A percentile compares a stretch with the other conserved stretches of the same genome.
Evolutionary conservation across 2,329 filamentous ascomycete species (phyloP).

Genomic region (Moelleriella libera): DNA sequence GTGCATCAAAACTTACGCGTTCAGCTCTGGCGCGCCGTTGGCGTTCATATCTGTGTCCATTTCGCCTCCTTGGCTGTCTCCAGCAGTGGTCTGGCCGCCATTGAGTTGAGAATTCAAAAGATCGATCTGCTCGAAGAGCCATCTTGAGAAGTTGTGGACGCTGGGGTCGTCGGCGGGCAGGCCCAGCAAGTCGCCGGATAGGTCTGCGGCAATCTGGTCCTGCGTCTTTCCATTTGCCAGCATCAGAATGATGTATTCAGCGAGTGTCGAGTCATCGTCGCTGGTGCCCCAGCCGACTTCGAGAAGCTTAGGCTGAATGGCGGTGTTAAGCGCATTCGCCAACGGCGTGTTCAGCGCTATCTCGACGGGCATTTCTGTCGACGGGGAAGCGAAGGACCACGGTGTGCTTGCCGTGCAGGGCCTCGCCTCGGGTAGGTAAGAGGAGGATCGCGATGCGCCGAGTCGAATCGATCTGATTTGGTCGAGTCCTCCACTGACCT

Average conservation of each 20-base stretch:
- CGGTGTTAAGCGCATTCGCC: conserved; percentile 67
- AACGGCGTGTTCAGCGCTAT: conserved; percentile 67
- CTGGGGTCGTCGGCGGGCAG: conserved; percentile 71
- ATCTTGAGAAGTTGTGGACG: conserved; percentile 71
- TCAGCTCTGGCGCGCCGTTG: conserved; percentile 31
- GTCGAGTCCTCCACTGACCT: neutral
- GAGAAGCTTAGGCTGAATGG: conserved; percentile 79
- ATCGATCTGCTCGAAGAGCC: conserved; percentile 85
- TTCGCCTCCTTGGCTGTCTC: conserved; percentile 20
- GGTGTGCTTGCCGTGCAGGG: neutral
- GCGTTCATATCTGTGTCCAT: conserved; percentile 66
- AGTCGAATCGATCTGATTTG: neutral
- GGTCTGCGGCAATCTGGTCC: conserved; percentile 74
- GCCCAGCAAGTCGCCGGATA: conserved; percentile 74
- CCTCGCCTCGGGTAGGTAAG: neutral
- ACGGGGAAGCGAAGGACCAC: neutral
- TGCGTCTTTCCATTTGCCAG: conserved; percentile 89
- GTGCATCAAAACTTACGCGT: conserved; percentile 35
- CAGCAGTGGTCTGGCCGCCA: conserved; percentile 23
- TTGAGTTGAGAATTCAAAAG: conserved; percentile 49
- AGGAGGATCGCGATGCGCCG: neutral
- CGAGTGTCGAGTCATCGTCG: conserved; percentile 63
- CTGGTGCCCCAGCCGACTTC: conserved; percentile 87
- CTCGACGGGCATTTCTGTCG: conserved; percentile 58
- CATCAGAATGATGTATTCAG: conserved; percentile 97